Conservation (phyloP, 225 moss, liverwort and hornwort genomes). For the Pseudisothecium myosuroides region DNA sequence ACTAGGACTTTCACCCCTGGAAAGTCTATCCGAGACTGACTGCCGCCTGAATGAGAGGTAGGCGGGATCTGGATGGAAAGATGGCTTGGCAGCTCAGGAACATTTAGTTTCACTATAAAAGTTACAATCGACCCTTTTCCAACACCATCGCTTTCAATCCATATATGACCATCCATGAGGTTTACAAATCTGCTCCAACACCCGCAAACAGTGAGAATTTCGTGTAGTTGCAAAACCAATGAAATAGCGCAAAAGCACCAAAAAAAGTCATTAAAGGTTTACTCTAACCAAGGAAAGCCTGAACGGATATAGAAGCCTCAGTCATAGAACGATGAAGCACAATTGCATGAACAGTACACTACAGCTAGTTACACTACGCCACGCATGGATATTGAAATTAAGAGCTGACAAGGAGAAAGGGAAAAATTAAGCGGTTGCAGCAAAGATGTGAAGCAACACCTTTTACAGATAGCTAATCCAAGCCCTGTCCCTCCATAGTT, state of each 20-base stretch:
- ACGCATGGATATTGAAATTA: background rate
- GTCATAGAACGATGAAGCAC: background rate
- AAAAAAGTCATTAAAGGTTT: background rate
- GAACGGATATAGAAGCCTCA: background rate
- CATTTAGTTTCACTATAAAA: slow-evolving; percentile 40
- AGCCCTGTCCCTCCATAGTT: slow-evolving; percentile 94
- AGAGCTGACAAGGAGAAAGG: background rate
- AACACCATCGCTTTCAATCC: slow-evolving; percentile 57
- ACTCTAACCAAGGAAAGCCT: background rate
- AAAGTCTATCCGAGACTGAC: slow-evolving; percentile 36
- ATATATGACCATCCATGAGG: slow-evolving; percentile 62
- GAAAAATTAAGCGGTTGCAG: background rate
- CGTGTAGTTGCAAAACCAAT: background rate
- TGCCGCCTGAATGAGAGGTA: slow-evolving; percentile 18
- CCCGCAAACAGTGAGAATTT: background rate
- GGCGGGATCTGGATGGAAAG: slow-evolving; percentile 36
- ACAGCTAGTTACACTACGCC: background rate
- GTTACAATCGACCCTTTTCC: slow-evolving; percentile 51
- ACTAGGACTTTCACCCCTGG: slow-evolving; percentile 38
- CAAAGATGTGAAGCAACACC: slow-evolving; percentile 10
- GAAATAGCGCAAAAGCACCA: background rate
- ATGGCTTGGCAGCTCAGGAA: slow-evolving; percentile 56
- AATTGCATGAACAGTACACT: background rate
- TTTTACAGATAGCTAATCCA: slow-evolving; percentile 91
- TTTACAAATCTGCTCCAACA: slow-evolving; percentile 72